phyloP scores from a whole-genome alignment of 306 rosid genomes.

The Rosa chinensis region DNA sequence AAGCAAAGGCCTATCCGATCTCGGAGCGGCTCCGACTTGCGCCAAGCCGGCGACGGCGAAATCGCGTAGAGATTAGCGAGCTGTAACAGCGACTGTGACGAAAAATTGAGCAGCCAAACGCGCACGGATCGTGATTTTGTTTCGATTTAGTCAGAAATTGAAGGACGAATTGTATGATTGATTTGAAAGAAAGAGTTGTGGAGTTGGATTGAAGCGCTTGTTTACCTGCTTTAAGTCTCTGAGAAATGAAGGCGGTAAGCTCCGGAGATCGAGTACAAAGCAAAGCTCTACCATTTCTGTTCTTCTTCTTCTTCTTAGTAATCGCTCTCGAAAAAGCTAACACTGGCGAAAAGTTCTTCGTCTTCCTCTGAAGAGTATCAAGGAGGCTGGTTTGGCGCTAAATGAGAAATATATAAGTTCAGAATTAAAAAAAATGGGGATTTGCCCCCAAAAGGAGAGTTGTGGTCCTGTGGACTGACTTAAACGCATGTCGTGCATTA shows the following conservation, averaged over 20 bases:
- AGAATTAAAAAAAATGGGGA: neutral
- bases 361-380: neutral
- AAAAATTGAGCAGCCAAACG: conserved; percentile 1
- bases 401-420: neutral
- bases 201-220: neutral
- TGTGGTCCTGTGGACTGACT: neutral
- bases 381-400: conserved; percentile 21
- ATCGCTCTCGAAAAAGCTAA: neutral
- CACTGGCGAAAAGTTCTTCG: neutral
- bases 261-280: conserved; percentile 66
- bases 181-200: neutral
- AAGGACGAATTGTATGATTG: neutral
- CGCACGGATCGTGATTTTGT: conserved; percentile 22
- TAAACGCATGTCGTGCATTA: neutral
- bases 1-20: conserved; percentile 70
- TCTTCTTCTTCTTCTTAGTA: conserved; percentile 3
- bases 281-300: conserved; percentile 63
- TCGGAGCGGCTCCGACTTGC: conserved; percentile 34
- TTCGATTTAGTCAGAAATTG: neutral
- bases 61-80: conserved; percentile 68
- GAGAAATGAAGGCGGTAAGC: conserved; percentile 62
- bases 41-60: conserved; percentile 34
- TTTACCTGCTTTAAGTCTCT: conserved; percentile 54
- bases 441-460: neutral
- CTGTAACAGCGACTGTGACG: conserved; percentile 64